Conservation (phyloP, 495 filamentous ascomycete genomes). For the Elaphomyces granulatus region DNA sequence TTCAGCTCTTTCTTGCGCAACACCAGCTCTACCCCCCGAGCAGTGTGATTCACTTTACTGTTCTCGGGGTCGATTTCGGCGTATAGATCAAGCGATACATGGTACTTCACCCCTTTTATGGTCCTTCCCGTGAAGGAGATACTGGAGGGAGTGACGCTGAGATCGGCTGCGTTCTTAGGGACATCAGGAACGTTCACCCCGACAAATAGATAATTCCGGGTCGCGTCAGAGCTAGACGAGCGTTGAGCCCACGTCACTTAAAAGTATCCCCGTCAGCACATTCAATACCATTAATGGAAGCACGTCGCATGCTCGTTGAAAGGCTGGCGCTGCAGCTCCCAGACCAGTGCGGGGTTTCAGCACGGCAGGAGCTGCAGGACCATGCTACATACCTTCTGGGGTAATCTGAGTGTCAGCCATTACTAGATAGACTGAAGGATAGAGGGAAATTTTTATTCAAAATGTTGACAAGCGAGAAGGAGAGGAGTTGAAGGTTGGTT, state of each 20-base stretch:
- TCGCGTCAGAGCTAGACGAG: slow-evolving; percentile 61
- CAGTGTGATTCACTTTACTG: slow-evolving; percentile 69
- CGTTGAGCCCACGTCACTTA: slow-evolving; percentile 96
- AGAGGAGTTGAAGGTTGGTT: too few species aligned
- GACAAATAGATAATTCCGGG: slow-evolving; percentile 86
- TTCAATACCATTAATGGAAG: too few species aligned
- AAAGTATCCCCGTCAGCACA: too few species aligned
- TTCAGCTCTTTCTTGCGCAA: slow-evolving; percentile 93
- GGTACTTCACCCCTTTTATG: slow-evolving; percentile 68
- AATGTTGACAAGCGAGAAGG: too few species aligned
- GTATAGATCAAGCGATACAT: slow-evolving; percentile 78
- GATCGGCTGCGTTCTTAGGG: slow-evolving; percentile 47
- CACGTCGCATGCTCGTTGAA: not conserved
- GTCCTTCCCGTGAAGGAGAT: slow-evolving; percentile 72
- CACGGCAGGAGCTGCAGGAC: not conserved
- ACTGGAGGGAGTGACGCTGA: slow-evolving; percentile 62
- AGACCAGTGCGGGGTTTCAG: slow-evolving; percentile 2
- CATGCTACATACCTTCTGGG: slow-evolving; percentile 12
- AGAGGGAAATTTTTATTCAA: too few species aligned
- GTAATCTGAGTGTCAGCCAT: slow-evolving; percentile 6
- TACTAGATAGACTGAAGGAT: slow-evolving; percentile 2
- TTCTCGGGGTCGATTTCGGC: slow-evolving; percentile 75
- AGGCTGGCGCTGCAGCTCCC: not conserved
- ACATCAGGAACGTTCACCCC: slow-evolving; percentile 81
- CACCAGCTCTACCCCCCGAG: slow-evolving; percentile 74